Base-by-base conservation (phyloP, 805 yeast genomes). In the Suhomyces kilbournensis region DNA sequence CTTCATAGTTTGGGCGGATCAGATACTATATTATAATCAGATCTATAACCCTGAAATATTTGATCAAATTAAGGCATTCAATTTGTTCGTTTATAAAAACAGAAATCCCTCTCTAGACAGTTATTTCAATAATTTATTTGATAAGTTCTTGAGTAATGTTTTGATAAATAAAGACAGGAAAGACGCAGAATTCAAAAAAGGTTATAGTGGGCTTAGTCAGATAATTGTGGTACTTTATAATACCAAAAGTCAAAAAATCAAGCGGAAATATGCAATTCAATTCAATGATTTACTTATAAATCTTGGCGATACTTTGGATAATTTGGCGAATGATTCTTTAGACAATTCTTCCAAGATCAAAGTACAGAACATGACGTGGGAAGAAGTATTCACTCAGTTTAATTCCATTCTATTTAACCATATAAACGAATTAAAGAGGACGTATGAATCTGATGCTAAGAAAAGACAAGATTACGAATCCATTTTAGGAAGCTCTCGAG, bases 1-100 rank as follows among this genome's bases (percentile, higher is more conserved):
- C 48, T 53, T 85, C 10, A 67, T 71, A 2, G 80, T 78, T 0
- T 75, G 79, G 69, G 60, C 81, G 8, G 85, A 85, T 53, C 81
- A 81, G 42, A 71, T 85, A 1, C 65, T 85, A 47, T 84, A 79
- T 62, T 67, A 77, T 47, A 75, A 83, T 46, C 62, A 67, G 1
- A 66, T 87, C 0, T 87, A 87, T 58, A 85, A 85, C 0, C 59
- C 52, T 1, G 76, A 71, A 47, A 72, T 85, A 0, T 88, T 80
- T 60, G 70, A 67, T 20, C 61, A 63, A 10, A 67, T 69, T 3
- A 71, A 74, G 22, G 70, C 76, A 28, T 79, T 79, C 57, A 77
- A 76, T 45, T 53, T 71, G n/a, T 67, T 78, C 0, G 71, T 75
- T 3, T 65, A 69, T 54, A 72, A 71, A 50, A 68, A 71, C 53